Evolutionary conservation across 225 moss, liverwort and hornwort species (phyloP).

Genomic region (Sphagnum tenellum): DNA sequence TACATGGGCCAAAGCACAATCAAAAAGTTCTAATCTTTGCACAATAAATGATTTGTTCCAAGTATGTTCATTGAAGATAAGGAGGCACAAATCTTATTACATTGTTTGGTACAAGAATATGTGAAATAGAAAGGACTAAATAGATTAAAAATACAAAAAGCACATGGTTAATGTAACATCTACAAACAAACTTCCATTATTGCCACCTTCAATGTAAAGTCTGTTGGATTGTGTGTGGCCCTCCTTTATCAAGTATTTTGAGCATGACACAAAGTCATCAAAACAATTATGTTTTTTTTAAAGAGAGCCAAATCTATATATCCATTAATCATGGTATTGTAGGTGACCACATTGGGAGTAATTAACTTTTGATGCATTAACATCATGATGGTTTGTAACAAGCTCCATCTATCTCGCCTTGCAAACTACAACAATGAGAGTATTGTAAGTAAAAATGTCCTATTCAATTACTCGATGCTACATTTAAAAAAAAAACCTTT

Average conservation of each 20-base stretch:
- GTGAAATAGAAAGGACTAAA: too few relatives aligned
- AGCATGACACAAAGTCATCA: conserved; percentile 40
- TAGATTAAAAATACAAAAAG: too few relatives aligned
- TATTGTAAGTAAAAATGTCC: conserved; percentile 41
- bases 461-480: conserved; percentile 15
- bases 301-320: conserved; percentile 33
- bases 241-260: conserved; percentile 22
- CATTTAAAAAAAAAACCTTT: conserved; percentile 30
- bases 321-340: conserved; percentile 32
- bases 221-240: conserved; percentile 33
- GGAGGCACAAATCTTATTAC: too few relatives aligned
- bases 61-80: neutral
- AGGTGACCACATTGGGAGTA: conserved; percentile 32
- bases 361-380: conserved; percentile 27
- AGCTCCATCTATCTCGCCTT: conserved; percentile 41
- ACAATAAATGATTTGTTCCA: neutral
- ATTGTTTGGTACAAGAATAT: too few relatives aligned
- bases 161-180: conserved; percentile 41
- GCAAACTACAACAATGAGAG: conserved; percentile 37
- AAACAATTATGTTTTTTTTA: conserved; percentile 33
- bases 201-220: conserved; percentile 38
- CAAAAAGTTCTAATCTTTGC: conserved; percentile 35
- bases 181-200: conserved; percentile 36
- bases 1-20: conserved; percentile 39
- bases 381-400: conserved; percentile 23